Evolutionary conservation across 2,329 filamentous ascomycete species (phyloP).

Genomic region (Pseudocercospora macadamiae): DNA sequence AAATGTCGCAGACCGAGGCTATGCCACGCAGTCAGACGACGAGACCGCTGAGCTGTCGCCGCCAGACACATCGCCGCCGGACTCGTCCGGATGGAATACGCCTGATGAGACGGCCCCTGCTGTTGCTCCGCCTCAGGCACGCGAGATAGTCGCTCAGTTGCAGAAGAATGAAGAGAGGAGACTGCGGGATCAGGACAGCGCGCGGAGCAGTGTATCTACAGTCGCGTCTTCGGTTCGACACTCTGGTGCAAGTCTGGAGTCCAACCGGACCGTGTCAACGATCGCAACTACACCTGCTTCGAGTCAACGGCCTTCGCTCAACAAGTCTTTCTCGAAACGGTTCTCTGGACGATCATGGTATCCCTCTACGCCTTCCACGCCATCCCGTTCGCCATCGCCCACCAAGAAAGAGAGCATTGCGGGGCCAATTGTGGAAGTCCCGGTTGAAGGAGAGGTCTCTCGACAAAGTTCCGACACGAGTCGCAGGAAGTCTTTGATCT

Average conservation of each 20-base stretch:
- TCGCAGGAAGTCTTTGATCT: constrained; percentile 18
- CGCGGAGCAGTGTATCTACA: constrained; percentile 27
- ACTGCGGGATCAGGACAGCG: constrained; percentile 20
- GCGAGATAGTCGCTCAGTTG: constrained; percentile 36
- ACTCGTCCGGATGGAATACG: constrained; percentile 50
- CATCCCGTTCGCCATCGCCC: constrained; percentile 38
- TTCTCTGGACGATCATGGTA: constrained; percentile 37
- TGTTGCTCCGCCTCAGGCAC: constrained; percentile 32
- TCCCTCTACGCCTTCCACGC: constrained; percentile 29
- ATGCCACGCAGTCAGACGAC: constrained; percentile 15
- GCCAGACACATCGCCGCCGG: constrained; percentile 40
- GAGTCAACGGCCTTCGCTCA: constrained; percentile 24
- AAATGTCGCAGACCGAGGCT: constrained; percentile 33
- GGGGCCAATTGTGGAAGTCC: constrained; percentile 13
- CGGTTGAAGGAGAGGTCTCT: background rate
- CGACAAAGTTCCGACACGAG: constrained; percentile 1
- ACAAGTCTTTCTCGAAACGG: constrained; percentile 32
- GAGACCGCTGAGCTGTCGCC: constrained; percentile 37
- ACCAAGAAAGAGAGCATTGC: constrained; percentile 26
- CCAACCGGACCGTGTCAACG: constrained; percentile 28
- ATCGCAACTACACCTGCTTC: constrained; percentile 28
- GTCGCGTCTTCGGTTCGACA: constrained; percentile 19
- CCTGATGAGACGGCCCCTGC: constrained; percentile 43
- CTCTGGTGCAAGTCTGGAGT: constrained; percentile 30
- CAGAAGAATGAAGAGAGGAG: constrained; percentile 31